phyloP scores from a whole-genome alignment of 129 eudicot genomes.

The Flaveria bidentis region DNA sequence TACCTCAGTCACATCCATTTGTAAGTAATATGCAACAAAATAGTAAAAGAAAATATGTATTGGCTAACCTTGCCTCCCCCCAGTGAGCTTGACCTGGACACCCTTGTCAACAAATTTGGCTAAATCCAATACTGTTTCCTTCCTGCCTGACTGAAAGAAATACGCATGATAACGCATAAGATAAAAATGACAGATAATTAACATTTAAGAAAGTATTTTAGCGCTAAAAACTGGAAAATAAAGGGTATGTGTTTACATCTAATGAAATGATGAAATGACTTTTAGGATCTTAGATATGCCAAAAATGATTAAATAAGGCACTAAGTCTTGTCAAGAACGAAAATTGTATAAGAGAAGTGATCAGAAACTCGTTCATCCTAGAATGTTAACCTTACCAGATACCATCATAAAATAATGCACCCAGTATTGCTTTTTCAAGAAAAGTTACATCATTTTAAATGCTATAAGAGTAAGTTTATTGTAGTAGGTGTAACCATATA shows the following conservation, averaged over 20 bases:
- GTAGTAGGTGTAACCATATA: neutral
- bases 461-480: neutral
- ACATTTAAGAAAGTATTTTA: neutral
- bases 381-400: conserved; percentile 17
- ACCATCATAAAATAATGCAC: conserved; percentile 13
- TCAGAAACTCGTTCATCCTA: neutral
- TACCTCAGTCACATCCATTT: neutral
- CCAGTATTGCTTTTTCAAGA: neutral
- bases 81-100: conserved; percentile 99
- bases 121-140: conserved; percentile 93
- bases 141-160: conserved; percentile 82
- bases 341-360: neutral
- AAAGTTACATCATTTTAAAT: neutral
- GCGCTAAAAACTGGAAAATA: neutral
- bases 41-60: neutral
- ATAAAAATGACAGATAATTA: conserved; percentile 4
- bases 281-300: neutral
- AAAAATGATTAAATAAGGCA: neutral
- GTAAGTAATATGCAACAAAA: conserved; percentile 2
- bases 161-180: neutral
- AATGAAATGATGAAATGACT: neutral
- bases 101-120: conserved; percentile 99
- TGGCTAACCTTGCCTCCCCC: conserved; percentile 91
- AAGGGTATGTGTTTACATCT: conserved; percentile 10
- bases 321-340: conserved; percentile 9